Base-by-base conservation (phyloP, 345 rosid species). In the Rhodamnia argentea region DNA sequence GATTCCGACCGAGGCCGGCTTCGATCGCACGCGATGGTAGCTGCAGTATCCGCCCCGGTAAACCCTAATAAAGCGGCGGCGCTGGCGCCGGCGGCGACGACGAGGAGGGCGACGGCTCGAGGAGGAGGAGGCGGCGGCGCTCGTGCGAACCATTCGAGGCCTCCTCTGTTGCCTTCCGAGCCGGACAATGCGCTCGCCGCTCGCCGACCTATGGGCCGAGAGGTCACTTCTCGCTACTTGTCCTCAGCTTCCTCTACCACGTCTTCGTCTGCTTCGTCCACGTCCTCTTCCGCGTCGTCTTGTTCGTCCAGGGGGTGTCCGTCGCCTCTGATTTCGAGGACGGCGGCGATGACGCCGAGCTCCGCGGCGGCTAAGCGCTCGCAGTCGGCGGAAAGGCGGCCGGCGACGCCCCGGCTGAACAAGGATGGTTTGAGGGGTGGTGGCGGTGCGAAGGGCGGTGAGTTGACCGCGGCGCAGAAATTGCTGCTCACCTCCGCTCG, bases 151-250 rank as follows among this genome's bases (percentile, higher is more conserved):
- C 89, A 87, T 32, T 57, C 90, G 4, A 90, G 96, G 83, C 94
- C 93, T 12, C 96, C 97, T 26, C 91, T 95, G 59, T 82, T 95
- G 44, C 95, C 93, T 16, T 92, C 98, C 4, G 96, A 95, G 59
- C 90, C 95, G 10, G 94, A 93, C 91, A 93, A 93, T 93, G 96
- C 90, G 18, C 85, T 89, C 70, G 87, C 91, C 37, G 89, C 92
- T 50, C 98, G 94, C 84, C 94, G 96, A 4, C 92, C 93, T 1
- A 94, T 92, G 88, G 84, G 94, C 11, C 93, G 97, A 22, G 96
- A 93, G 55, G 96, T 97, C 89, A 89, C 93, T 22, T 97, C 98
- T 85, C 98, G 99, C 6, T 96, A 96, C 88, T 86, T 95, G 88
- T 89, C 88, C 53, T 56, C 88, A 18, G 40, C 85, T 4, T 90